A percentile compares a stretch with the other conserved stretches of the same genome.
phyloP scores from a whole-genome alignment of 1,284 basidiomycete genomes.

The Prillingera fragicola region DNA sequence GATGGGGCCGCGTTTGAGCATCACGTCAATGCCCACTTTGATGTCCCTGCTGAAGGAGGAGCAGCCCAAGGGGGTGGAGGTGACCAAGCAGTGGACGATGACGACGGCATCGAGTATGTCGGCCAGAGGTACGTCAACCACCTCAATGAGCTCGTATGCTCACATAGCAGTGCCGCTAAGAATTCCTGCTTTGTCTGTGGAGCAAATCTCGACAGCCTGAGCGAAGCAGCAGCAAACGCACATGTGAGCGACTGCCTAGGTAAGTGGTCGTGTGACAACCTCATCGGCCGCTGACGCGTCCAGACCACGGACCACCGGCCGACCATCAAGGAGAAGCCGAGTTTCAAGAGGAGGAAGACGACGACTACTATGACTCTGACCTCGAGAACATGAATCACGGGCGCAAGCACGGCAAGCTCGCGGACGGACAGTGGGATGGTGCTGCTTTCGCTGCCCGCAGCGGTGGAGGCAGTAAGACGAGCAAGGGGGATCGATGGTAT shows the following conservation, averaged over 20 bases:
- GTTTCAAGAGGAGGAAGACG: slow-evolving; percentile 1
- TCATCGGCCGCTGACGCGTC: too few species aligned
- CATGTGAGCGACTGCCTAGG: slow-evolving; percentile 33
- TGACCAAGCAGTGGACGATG: background rate
- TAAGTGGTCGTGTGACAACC: slow-evolving; percentile 7
- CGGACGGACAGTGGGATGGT: slow-evolving; percentile 33
- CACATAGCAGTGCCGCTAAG: background rate
- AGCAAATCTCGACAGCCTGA: slow-evolving; percentile 15
- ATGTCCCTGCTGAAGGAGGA: background rate
- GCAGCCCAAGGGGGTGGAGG: background rate
- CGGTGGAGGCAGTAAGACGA: slow-evolving; percentile 23
- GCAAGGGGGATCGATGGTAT: slow-evolving; percentile 38
- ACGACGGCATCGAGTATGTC: background rate
- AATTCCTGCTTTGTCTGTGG: slow-evolving; percentile 29
- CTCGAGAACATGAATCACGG: background rate
- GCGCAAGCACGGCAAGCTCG: slow-evolving; percentile 3
- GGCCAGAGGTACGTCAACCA: background rate
- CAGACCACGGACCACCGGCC: slow-evolving; percentile 6
- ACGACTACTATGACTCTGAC: background rate
- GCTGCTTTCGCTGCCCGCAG: slow-evolving; percentile 29
- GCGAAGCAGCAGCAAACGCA: slow-evolving; percentile 9
- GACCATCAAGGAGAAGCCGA: background rate
- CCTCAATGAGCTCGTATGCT: background rate
- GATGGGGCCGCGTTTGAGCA: slow-evolving; percentile 26
- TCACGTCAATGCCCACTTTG: slow-evolving; percentile 39